phyloP scores from a whole-genome alignment of 83 land plant genomes.

The Thuja plicata region DNA sequence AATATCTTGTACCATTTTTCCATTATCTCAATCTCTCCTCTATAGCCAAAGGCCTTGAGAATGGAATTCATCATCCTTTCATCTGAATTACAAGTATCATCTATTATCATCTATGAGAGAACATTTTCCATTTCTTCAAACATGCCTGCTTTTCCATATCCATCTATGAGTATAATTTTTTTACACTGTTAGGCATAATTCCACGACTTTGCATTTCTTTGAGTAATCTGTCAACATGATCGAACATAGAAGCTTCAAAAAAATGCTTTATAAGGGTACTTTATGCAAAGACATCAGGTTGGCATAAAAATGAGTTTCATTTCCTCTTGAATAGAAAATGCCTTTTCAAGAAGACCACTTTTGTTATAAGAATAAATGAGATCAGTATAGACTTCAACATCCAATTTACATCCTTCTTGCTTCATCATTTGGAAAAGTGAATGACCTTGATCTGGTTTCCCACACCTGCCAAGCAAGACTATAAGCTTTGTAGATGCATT shows the following conservation, averaged over 20 bases:
- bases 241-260: slow-evolving; percentile 59
- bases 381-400: slow-evolving; percentile 72
- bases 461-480: slow-evolving; percentile 75
- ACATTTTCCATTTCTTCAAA: slow-evolving; percentile 70
- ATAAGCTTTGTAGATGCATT: slow-evolving; percentile 81
- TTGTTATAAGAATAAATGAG: slow-evolving; percentile 70
- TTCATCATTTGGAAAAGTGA: slow-evolving; percentile 65
- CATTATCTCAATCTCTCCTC: slow-evolving; percentile 78
- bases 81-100: slow-evolving; percentile 56
- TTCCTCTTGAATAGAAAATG: slow-evolving; percentile 49
- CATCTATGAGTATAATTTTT: slow-evolving; percentile 76
- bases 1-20: slow-evolving; percentile 86
- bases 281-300: slow-evolving; percentile 88
- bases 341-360: slow-evolving; percentile 58
- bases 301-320: slow-evolving; percentile 74
- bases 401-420: slow-evolving; percentile 59
- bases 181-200: slow-evolving; percentile 80
- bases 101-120: slow-evolving; percentile 53
- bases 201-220: slow-evolving; percentile 55
- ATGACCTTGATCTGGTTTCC: slow-evolving; percentile 62
- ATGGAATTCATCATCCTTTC: slow-evolving; percentile 84
- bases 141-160: slow-evolving; percentile 83
- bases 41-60: slow-evolving; percentile 65
- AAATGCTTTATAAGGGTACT: slow-evolving; percentile 78
- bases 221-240: slow-evolving; percentile 55